Evolutionary conservation across 768 basidiomycete species (phyloP).

Genomic region (Auriculariales sp.): DNA sequence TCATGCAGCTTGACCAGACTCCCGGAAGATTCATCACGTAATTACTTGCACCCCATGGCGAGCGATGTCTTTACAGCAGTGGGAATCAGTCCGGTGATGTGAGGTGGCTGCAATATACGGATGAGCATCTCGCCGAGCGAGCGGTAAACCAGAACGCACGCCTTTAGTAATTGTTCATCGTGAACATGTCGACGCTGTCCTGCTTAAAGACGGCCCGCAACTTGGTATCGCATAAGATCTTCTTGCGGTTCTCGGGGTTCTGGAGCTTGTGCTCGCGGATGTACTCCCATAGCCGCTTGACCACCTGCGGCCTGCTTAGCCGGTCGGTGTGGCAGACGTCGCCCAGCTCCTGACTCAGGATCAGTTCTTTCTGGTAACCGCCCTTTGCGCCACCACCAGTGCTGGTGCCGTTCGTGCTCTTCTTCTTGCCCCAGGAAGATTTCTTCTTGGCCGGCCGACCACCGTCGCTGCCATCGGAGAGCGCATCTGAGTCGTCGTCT

Average conservation of each 20-base stretch:
- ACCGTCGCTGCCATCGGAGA: constrained; percentile 34
- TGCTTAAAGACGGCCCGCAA: constrained; percentile 63
- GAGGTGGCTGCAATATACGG: no score
- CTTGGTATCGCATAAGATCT: constrained; percentile 69
- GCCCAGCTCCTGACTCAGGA: constrained; percentile 61
- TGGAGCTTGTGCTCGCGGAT: constrained; percentile 73
- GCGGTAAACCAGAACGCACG: constrained; percentile 30
- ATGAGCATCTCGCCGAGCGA: no score
- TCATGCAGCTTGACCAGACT: no score
- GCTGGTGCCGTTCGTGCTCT: constrained; percentile 4
- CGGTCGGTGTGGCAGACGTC: constrained; percentile 49
- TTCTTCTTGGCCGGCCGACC: constrained; percentile 31
- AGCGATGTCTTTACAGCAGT: no score
- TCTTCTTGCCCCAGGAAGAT: no score
- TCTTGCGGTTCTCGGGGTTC: constrained; percentile 69
- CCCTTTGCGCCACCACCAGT: constrained; percentile 42
- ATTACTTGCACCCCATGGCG: no score
- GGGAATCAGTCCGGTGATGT: no score
- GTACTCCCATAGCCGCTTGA: constrained; percentile 82
- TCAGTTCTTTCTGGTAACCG: constrained; percentile 67
- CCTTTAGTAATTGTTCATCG: constrained; percentile 85
- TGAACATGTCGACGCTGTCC: constrained; percentile 78
- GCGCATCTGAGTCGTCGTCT: constrained; percentile 29
- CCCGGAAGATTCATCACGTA: no score
- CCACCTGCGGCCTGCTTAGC: constrained; percentile 77